These are phyloP conservation scores for Geranium rotundifolium DNA, from an alignment of 345 rosid species.

Conservation along the genomic window DNA sequence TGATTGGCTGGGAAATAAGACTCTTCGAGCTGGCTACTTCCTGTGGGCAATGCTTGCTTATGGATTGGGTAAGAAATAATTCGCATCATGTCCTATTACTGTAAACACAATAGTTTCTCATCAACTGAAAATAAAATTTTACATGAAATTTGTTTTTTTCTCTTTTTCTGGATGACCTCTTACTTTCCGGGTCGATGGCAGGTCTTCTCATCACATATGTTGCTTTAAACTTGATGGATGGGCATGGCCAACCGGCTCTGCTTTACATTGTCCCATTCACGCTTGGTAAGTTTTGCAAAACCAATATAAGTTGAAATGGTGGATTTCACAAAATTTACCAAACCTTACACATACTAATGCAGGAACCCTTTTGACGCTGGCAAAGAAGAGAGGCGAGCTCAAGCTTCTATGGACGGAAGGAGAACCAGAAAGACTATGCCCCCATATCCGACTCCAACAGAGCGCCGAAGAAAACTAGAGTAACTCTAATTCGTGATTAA, in stretches of 20 bases:
- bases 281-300: constrained; percentile 39
- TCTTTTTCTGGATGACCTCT: background rate
- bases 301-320: too few relatives aligned
- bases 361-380: constrained; percentile 69
- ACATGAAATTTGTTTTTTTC: too few relatives aligned
- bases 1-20: constrained; percentile 84
- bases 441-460: constrained; percentile 37
- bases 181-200: constrained; percentile 14
- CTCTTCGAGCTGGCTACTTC: constrained; percentile 82
- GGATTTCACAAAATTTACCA: background rate
- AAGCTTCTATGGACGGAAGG: constrained; percentile 71
- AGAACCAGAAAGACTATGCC: constrained; percentile 71
- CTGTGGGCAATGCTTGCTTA: constrained; percentile 92
- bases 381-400: constrained; percentile 65
- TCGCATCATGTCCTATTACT: too few relatives aligned
- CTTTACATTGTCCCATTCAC: constrained; percentile 93
- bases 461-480: background rate
- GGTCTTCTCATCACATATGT: constrained; percentile 93
- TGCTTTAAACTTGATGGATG: constrained; percentile 88
- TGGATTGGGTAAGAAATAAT: constrained; percentile 51
- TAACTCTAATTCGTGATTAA: too few relatives aligned
- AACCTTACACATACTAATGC: constrained; percentile 7
- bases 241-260: constrained; percentile 90
- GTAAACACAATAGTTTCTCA: too few relatives aligned
- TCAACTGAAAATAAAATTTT: too few relatives aligned